A percentile compares a stretch with the other conserved stretches of the same genome.
Conservation (phyloP, 768 basidiomycete genomes). For the Phanerochaete carnosa region DNA sequence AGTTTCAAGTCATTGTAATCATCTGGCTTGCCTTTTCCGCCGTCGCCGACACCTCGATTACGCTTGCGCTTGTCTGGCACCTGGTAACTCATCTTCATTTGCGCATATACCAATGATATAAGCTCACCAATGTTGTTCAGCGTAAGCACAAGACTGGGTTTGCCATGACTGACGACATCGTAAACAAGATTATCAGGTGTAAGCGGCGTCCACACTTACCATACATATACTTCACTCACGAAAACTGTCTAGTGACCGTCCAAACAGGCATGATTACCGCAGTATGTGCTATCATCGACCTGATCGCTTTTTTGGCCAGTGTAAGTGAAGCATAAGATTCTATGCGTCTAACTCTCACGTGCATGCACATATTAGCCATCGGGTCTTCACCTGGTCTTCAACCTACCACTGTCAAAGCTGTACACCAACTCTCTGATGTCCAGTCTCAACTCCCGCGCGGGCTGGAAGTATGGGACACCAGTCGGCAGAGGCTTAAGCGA, state of each 20-base stretch:
- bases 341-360: background rate
- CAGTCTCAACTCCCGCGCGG: conserved; percentile 34
- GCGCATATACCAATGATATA: background rate
- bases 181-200: conserved; percentile 42
- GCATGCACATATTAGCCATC: conserved; percentile 11
- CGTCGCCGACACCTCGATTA: conserved; percentile 40
- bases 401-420: conserved; percentile 34
- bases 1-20: conserved; percentile 31
- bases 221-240: background rate
- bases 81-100: conserved; percentile 29
- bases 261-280: conserved; percentile 36
- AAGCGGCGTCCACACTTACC: conserved; percentile 4
- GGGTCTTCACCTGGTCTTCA: conserved; percentile 31
- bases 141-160: conserved; percentile 41
- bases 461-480: conserved; percentile 25
- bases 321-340: conserved; percentile 10
- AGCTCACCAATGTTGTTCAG: conserved; percentile 20
- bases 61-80: conserved; percentile 38
- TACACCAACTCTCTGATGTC: conserved; percentile 39
- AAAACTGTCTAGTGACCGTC: conserved; percentile 28
- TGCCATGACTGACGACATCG: conserved; percentile 34
- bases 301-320: conserved; percentile 30
- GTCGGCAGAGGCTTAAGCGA: conserved; percentile 19
- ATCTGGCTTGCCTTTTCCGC: conserved; percentile 42
- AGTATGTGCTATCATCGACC: conserved; percentile 28